Conservation (phyloP, 2,329 filamentous ascomycete genomes). For the Calcarisporium arbuscula region DNA sequence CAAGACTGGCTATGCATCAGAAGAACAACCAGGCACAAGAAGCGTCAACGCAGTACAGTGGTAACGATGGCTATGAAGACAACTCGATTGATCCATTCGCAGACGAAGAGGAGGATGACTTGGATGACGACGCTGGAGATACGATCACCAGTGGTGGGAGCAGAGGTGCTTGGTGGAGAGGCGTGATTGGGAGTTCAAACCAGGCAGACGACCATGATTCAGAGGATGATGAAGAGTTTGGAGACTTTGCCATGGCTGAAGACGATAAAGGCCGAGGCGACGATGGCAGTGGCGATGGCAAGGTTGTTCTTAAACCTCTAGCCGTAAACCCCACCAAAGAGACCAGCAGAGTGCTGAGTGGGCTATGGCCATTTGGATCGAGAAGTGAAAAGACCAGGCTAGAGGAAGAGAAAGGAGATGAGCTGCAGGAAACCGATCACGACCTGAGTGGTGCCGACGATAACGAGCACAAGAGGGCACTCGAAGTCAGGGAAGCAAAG, state of each 20-base stretch:
- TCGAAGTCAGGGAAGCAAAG: constrained; percentile 48
- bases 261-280: constrained; percentile 23
- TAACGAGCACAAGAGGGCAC: constrained; percentile 36
- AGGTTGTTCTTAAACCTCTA: constrained; percentile 48
- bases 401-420: constrained; percentile 20
- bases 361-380: constrained; percentile 53
- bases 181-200: constrained; percentile 28
- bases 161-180: constrained; percentile 45
- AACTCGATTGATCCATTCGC: constrained; percentile 40
- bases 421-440: constrained; percentile 10
- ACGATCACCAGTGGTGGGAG: constrained; percentile 24
- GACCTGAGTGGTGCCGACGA: constrained; percentile 7
- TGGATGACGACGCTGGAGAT: constrained; percentile 40
- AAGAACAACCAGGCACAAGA: constrained; percentile 50
- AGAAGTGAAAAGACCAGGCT: constrained; percentile 24
- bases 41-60: constrained; percentile 34
- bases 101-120: constrained; percentile 49
- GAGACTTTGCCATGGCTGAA: constrained; percentile 62
- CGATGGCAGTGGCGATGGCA: constrained; percentile 26
- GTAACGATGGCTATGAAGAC: constrained; percentile 33
- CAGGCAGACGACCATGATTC: constrained; percentile 40
- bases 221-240: constrained; percentile 59
- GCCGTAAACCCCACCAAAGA: constrained; percentile 44
- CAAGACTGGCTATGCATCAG: constrained; percentile 69
- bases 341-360: constrained; percentile 37